Conservation (phyloP, 1,284 basidiomycete genomes). For the Irpex rosettiformis region DNA sequence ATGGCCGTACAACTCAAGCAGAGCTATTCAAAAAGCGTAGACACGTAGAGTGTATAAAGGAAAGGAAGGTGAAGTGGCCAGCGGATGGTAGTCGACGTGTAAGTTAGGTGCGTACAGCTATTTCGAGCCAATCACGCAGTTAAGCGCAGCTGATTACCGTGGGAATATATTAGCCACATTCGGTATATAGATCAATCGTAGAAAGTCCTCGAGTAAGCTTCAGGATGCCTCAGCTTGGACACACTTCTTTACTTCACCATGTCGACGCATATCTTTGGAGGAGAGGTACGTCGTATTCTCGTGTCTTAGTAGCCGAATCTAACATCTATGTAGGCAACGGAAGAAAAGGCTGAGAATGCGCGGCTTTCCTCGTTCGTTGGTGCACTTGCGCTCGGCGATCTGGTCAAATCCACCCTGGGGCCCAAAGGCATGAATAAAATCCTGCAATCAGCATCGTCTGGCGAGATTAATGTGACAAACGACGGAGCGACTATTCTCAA, state of each 20-base stretch:
- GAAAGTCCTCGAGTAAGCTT: not conserved
- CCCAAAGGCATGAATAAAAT: slow-evolving; percentile 99
- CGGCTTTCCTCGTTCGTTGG: slow-evolving; percentile 98
- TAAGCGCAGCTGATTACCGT: slow-evolving; percentile 4
- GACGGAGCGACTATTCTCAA: slow-evolving; percentile 99
- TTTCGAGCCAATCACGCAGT: not conserved
- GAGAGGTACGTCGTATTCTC: slow-evolving; percentile 32
- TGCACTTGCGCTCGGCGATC: slow-evolving; percentile 93
- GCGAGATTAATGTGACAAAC: slow-evolving; percentile 96
- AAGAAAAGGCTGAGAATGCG: slow-evolving; percentile 98
- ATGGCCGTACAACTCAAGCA: slow-evolving; percentile 16
- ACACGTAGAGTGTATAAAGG: slow-evolving; percentile 6
- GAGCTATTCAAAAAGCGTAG: not conserved
- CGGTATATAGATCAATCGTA: not conserved
- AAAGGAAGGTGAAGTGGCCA: slow-evolving; percentile 5
- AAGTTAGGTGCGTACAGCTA: slow-evolving; percentile 4
- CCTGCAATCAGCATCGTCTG: slow-evolving; percentile 87
- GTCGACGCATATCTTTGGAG: slow-evolving; percentile 46
- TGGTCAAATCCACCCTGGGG: slow-evolving; percentile 97
- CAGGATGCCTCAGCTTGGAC: not conserved
- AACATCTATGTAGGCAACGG: slow-evolving; percentile 69
- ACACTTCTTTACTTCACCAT: slow-evolving; percentile 21
- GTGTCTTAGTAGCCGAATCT: not conserved
- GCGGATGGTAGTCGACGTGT: slow-evolving; percentile 17
- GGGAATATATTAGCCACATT: slow-evolving; percentile 6